Evolutionary conservation across 768 basidiomycete genomes (phyloP), one percentile per base, ranked within the genome.

Genomic region (Termitomyces sp.): DNA sequence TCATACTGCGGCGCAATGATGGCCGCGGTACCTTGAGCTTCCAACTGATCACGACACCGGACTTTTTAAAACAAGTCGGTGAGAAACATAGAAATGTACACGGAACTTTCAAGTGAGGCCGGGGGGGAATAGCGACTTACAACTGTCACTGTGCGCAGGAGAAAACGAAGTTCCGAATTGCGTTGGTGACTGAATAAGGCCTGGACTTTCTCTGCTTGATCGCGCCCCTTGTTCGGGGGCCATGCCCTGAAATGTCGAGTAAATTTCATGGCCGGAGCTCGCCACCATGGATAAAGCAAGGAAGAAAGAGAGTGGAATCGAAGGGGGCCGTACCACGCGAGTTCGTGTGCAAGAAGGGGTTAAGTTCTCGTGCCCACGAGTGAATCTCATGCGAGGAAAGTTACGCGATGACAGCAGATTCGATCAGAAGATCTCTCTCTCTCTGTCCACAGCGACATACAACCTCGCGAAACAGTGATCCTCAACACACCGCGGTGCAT

Each of bases 191-290:
- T 88, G 87, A 24, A n/a, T n/a, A n/a, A 90, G 73, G 60, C 86
- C 88, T 54, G 88, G 89, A 68, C 86, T 83, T 67, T 89, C 88
- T 68, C 89, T 88, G 70, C 85, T 87, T 24, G 86, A 88, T 72
- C 84, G 86, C 46, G 81, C 79, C 41, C 85, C 81, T 66, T 89
- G 87, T 68, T 88, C 88, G 59, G 77, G 72, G 60, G 78, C 74
- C 70, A 81, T 77, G 59, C 68, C 73, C 51, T 80, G 80, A 71
- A 84, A 85, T 18, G 84, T 80, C 13, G 83, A 75, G 68, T 80
- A 86, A 52, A 82, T 75, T 72, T 83, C 85, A 73, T 75, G 73
- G 72, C 75, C 75, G 53, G 76, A 60, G 67, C 79, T 80, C 67
- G 76, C 77, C 71, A 86, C 86, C 86, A 88, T 88, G 64, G 41